Evolutionary conservation across 1,139 yeast genomes (phyloP).

Genomic region (Candida glucosophila): DNA sequence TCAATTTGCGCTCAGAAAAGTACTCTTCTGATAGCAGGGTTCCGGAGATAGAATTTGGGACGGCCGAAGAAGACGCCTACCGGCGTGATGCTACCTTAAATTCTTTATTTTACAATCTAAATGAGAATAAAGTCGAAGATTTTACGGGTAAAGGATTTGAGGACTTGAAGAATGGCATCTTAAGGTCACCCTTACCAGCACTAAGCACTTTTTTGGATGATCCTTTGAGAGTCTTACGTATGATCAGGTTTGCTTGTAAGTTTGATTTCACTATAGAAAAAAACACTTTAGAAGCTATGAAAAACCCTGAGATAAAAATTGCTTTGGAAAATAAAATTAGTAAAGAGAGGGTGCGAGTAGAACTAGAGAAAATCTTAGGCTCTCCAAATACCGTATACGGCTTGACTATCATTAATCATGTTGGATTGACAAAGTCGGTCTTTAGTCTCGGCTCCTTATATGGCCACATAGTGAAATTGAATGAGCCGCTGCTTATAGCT

Average conservation of each 20-base stretch:
- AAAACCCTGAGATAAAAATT: slow-evolving; percentile 43
- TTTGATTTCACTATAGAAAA: slow-evolving; percentile 60
- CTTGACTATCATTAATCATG: slow-evolving; percentile 45
- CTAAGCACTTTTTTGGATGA: slow-evolving; percentile 82
- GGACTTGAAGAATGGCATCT: slow-evolving; percentile 61
- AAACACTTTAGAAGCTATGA: slow-evolving; percentile 61
- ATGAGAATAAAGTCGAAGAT: slow-evolving; percentile 66
- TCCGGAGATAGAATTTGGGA: slow-evolving; percentile 72
- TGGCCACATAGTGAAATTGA: no score
- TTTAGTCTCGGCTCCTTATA: slow-evolving; percentile 38
- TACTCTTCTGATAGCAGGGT: slow-evolving; percentile 78
- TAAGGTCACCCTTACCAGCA: slow-evolving; percentile 86
- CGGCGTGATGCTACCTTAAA: slow-evolving; percentile 93
- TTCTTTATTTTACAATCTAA: slow-evolving; percentile 81
- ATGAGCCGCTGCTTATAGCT: no score
- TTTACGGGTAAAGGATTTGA: slow-evolving; percentile 66
- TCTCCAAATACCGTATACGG: slow-evolving; percentile 62
- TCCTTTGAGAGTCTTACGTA: slow-evolving; percentile 79
- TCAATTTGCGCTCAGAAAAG: slow-evolving; percentile 79
- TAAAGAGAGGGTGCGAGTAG: slow-evolving; percentile 85
- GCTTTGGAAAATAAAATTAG: slow-evolving; percentile 71
- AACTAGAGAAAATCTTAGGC: slow-evolving; percentile 64
- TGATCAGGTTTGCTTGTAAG: slow-evolving; percentile 78
- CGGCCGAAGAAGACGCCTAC: slow-evolving; percentile 84
- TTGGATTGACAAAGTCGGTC: slow-evolving; percentile 49